Conservation (phyloP, 129 eudicot genomes). For the Flaveria robusta region DNA sequence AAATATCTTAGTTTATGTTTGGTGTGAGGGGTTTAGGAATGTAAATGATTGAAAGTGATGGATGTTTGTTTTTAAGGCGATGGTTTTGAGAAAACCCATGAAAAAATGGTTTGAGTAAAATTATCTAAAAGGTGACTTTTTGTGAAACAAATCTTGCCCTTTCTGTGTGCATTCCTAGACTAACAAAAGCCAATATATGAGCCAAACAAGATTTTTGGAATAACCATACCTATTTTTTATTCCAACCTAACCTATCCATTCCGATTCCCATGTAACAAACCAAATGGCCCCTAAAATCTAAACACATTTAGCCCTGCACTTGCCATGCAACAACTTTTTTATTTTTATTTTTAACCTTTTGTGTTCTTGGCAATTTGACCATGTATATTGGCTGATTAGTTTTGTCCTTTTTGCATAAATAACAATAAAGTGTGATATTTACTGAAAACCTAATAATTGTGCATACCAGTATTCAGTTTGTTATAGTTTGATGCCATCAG, state of each 20-base stretch:
- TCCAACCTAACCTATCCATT: neutral
- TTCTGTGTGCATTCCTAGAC: neutral
- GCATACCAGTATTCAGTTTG: neutral
- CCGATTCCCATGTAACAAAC: neutral
- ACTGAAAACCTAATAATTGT: neutral
- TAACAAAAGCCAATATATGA: neutral
- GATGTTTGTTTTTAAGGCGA: neutral
- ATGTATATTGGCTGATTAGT: neutral
- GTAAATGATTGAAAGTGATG: neutral
- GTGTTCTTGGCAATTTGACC: neutral
- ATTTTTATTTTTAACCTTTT: neutral
- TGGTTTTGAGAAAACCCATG: neutral
- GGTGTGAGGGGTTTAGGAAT: slow-evolving; percentile 5
- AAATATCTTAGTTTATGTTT: neutral
- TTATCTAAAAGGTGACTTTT: neutral
- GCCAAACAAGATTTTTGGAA: neutral
- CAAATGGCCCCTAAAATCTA: neutral
- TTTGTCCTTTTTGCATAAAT: neutral
- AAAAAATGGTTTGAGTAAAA: neutral
- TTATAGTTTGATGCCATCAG: neutral
- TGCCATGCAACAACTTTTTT: neutral
- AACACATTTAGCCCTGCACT: neutral
- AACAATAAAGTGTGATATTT: neutral
- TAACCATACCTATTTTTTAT: neutral
- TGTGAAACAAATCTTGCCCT: neutral